Evolutionary conservation across 768 basidiomycete species (phyloP), one percentile per base, ranked within the genome.

Genomic region (Cystofilobasidium capitatum): DNA sequence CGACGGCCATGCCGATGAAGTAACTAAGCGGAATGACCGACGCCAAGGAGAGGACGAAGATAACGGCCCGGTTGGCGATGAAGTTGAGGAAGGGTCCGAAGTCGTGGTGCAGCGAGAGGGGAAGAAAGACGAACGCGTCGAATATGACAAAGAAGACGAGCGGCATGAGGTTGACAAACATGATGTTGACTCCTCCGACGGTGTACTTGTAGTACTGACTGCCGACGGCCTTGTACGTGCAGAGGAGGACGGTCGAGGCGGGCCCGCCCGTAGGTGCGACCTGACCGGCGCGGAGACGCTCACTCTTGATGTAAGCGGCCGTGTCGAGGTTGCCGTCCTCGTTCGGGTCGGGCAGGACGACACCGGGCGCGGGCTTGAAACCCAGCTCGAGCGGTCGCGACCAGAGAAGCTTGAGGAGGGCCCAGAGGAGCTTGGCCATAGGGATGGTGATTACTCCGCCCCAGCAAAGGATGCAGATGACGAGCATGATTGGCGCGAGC

Each of bases 1-100:
- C 96, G 69, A 99, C 96, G 10, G 96, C 96, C 96, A 97, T 97
- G 22, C 96, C 96, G 74, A 99, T 98, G 80, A 99, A 99, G 81
- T 99, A 99, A 10, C 89, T 92, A 24, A 99, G 82, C 0, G 96
- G 96, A 71, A 99, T 98, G 74, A 99, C 91, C 71, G 89, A 90
- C 33, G 88, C 83, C 54, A 99, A 81, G 71, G 87, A 83, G 72
- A 93, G 78, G 51, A 90, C 71, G 77, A 99, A 98, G 73, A 98
- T 87, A 72, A 89, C 78, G 3, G 82, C 83, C 58, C 86, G 86
- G 1, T 86, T 86, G 9, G 89, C 82, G 66, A 98, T 74, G 71
- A 88, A 77, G 5, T 79, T 80, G 54, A 96, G 80, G 70, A 94
- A 74, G 0, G 82, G 81, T 0, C 88, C 84, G 59, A 88, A 77